Base-by-base conservation (phyloP, 192 early-diverging fungal genomes). In the Mycoemilia scoparia region DNA sequence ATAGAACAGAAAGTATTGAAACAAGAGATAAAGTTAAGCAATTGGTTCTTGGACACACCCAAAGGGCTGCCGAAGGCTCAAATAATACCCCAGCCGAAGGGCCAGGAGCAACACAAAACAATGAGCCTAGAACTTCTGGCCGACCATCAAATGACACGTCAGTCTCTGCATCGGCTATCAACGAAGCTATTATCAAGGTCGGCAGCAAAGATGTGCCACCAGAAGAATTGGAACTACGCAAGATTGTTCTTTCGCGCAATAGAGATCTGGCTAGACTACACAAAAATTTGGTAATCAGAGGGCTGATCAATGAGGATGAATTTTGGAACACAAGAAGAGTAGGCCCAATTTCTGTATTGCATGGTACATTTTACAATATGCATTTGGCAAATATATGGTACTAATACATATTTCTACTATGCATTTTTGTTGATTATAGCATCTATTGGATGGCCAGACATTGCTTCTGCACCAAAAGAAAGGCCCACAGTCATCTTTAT, bases 281-380 rank as follows among this genome's bases (percentile, higher is more conserved):
- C 56, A 62, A 58, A 41, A 81, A 80, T 17, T 51, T 95, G 28
- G 85, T 91, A 4, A 46, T 82, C 5, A 53, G 67, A 0, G 75
- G 74, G 15, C 58, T 73, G n/a, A 60, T 95, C 2, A 53, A 64
- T 4, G 91, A 96, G 47, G 82, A 90, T 36, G 91, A 96, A 36
- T 96, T 96, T 38, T 96, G 91, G 91, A 71, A 75, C 33, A 74
- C 67, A 27, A 60, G 81, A n/a, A 55, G n/a, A n/a, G n/a, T n/a
- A n/a, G n/a, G n/a, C n/a, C n/a, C n/a, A n/a, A 66, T 51, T 23
- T 33, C 16, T 17, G 41, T 24, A 11, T 26, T 30, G 4, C 22
- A 12, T 19, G 27, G 12, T 15, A 9, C 15, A 19, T 32, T 24
- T 16, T 35, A 33, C 9, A 24, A 14, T 8, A 18, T 17, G 21